Conservation (phyloP, 257 asterid genomes). For the Nyctanthes arbortristis region DNA sequence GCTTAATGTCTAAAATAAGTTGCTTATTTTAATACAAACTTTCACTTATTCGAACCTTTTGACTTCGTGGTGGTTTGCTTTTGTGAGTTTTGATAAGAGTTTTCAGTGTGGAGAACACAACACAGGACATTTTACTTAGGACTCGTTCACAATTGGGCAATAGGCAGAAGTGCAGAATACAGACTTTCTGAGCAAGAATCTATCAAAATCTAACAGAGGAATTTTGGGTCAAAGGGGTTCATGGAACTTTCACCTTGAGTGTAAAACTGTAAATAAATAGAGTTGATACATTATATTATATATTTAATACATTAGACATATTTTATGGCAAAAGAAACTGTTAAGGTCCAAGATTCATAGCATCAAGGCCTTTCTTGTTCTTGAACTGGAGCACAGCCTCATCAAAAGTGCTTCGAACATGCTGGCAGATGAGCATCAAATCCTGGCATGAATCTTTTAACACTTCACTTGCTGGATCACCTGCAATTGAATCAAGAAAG, state of each 20-base stretch:
- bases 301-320: neutral
- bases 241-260: neutral
- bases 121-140: neutral
- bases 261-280: neutral
- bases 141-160: neutral
- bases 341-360: constrained; percentile 35
- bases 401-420: constrained; percentile 65
- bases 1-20: no score
- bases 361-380: constrained; percentile 31
- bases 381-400: constrained; percentile 63
- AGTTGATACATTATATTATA: neutral
- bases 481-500: constrained; percentile 37
- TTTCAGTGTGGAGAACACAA: no score
- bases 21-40: no score
- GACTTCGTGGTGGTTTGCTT: no score
- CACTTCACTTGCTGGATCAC: constrained; percentile 83
- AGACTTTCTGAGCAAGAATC: neutral
- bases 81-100: no score
- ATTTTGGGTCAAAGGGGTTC: neutral
- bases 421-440: constrained; percentile 70
- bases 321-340: neutral
- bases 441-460: constrained; percentile 83
- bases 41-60: no score
- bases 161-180: neutral
- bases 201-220: neutral